Evolutionary conservation across 1,284 basidiomycete genomes (phyloP).

Genomic region (Trichosporon coremiiforme): DNA sequence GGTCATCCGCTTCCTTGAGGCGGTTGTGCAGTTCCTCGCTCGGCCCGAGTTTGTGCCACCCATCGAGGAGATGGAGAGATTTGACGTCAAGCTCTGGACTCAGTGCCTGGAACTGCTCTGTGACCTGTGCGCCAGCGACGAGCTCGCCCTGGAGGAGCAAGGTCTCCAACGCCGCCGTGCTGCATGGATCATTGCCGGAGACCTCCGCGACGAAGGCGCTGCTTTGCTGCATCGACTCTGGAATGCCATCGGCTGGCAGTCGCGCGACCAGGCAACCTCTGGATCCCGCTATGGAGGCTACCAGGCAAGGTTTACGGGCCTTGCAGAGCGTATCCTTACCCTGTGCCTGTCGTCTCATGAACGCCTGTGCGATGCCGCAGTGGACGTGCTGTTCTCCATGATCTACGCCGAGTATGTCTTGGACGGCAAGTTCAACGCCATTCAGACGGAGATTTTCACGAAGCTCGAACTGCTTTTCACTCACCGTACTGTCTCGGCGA

Average conservation of each 20-base stretch:
- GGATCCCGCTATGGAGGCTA: conserved; percentile 58
- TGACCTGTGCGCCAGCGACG: conserved; percentile 81
- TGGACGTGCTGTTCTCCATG: conserved; percentile 93
- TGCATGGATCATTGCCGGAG: conserved; percentile 92
- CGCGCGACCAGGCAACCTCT: conserved; percentile 35
- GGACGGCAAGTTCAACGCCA: conserved; percentile 75
- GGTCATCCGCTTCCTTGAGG: conserved; percentile 83
- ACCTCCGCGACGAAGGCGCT: conserved; percentile 89
- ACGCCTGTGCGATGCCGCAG: conserved; percentile 82
- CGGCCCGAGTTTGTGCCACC: conserved; percentile 74
- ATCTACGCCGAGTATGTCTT: conserved; percentile 88
- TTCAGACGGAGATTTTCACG: conserved; percentile 93
- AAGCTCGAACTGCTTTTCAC: conserved; percentile 73
- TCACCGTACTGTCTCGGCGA: conserved; percentile 30
- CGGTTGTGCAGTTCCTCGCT: conserved; percentile 74
- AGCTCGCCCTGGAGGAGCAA: conserved; percentile 84
- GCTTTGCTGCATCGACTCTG: conserved; percentile 80
- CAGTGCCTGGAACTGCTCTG: conserved; percentile 80
- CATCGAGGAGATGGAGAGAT: conserved; percentile 65
- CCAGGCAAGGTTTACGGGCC: conserved; percentile 75
- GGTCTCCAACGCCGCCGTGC: conserved; percentile 77
- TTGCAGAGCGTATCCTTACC: conserved; percentile 88
- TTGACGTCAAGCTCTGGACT: conserved; percentile 79
- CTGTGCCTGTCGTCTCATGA: conserved; percentile 94
- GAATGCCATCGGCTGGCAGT: conserved; percentile 77